Base-by-base conservation (phyloP, 768 basidiomycete species). In the Leccinum rimulosum region DNA sequence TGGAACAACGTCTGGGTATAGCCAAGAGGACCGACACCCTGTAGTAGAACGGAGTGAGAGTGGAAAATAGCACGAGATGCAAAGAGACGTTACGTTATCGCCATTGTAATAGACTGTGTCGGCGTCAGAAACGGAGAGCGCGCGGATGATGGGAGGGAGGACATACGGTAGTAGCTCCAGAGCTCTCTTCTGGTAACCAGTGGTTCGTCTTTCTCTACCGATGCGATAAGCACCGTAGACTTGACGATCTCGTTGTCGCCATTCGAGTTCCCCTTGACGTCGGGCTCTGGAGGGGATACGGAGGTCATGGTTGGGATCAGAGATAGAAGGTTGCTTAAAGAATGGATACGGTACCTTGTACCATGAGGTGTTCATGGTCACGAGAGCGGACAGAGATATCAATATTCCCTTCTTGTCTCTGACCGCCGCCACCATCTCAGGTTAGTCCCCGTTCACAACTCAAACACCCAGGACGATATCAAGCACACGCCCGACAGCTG, bases 1-100 rank as follows among this genome's bases (percentile, higher is more conserved):
- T 93, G 91, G 73, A 93, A 93, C 19, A 84, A 66, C 0, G 88
- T 92, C 78, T 86, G 81, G 12, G 87, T 84, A 69, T 84, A 93
- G 61, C 82, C 81, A 19, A 79, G 67, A 7, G 88, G 87, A 33
- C 88, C 88, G 19, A 87, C 86, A 51, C 89, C 87, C 85, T 90
- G 63, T 6, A 22, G 22, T 30, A 36, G 22, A 30, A 31, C 22
- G 19, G 27, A 30, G 50, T 60, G 19, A 51, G 6, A 7, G 33
- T 12, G 27, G 35, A 17, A 17, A 35, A 51, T 4, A 9, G 5
- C 3, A 48, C n/a, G 19, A 40, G 7, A 51, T 15, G 4, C 11
- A 40, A 12, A 25, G 47, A 14, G 17, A 4, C 79, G n/a, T 11
- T 63, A 88, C 88, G 71, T 89, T 91, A 62, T 91, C 84, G 54